Base-by-base conservation (phyloP, 2,329 filamentous ascomycete species). In the Hysterium pulicare region DNA sequence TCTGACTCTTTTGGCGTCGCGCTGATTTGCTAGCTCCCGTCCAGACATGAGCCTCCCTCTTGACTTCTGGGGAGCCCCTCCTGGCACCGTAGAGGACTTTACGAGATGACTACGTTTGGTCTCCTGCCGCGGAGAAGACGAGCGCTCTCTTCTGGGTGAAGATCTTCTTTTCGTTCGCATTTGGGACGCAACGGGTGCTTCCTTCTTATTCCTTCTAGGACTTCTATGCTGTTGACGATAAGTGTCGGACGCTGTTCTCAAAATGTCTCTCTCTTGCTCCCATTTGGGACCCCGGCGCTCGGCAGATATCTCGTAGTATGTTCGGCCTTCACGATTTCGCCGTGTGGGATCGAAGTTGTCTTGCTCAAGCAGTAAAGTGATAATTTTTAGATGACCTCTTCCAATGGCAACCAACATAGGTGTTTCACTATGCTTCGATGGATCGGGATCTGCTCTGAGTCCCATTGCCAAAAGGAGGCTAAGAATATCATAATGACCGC, bases 371-470 rank as follows among this genome's bases (percentile, higher is more conserved):
- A 96, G 76, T 9, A 95, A 72, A 44, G 86, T 80, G 33, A 98
- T 82, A 44, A 96, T 88, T 52, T 88, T 86, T 38, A 93, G 78
- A 55, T 95, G 93, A 4, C 81, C 81, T 53, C 91, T 86, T 13
- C 93, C 91, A 51, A 98, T 96, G 1, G 93, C 90, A 45, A 90
- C 90, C 28, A 96, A 78, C 75, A 98, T 94, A 1, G 93, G 93
- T 1, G 91, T 97, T 39, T 90, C 86, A 57, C 87, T 84, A 44
- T 93, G 90, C 32, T 89, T 89, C 54, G 93, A 87, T 6, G 79
- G 75, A 55, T 84, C 75, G 15, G 79, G 77, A 42, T 72, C 67
- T 28, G 71, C 67, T 44, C 69, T 67, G 9, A 69, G 50, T 17
- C 64, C 71, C 45, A 74, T 69, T 13, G 71, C 75, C 43, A 80